A percentile compares a stretch with the other conserved stretches of the same genome.
Evolutionary conservation across 192 early-diverging fungal genomes (phyloP).

Genomic region (Backusella liffmaniae): DNA sequence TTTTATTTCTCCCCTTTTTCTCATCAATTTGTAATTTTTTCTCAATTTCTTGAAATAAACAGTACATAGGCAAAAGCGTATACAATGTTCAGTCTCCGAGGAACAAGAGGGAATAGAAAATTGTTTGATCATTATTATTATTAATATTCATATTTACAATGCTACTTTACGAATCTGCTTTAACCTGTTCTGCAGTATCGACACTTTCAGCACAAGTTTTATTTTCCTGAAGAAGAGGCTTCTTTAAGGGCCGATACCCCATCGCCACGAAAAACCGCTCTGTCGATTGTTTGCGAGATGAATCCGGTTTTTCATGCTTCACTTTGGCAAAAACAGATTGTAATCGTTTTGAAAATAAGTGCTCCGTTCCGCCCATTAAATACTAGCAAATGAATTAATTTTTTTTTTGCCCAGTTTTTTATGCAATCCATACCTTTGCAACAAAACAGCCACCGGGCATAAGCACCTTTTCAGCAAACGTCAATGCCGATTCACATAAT

Average conservation of each 20-base stretch:
- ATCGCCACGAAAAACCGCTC: conserved; percentile 73
- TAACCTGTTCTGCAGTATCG: too few relatives aligned
- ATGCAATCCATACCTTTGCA: conserved; percentile 53
- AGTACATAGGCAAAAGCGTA: not conserved
- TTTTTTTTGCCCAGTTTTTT: not conserved
- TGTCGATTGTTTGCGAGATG: conserved; percentile 64
- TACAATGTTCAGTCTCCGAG: not conserved
- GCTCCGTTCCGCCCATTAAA: conserved; percentile 60
- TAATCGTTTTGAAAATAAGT: conserved; percentile 46
- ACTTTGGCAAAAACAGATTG: conserved; percentile 54
- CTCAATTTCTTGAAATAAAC: too few relatives aligned
- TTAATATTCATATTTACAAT: too few relatives aligned
- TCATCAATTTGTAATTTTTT: too few relatives aligned
- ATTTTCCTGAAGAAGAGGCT: not conserved
- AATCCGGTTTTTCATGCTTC: conserved; percentile 64
- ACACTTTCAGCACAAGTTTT: not conserved
- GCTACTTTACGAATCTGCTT: too few relatives aligned
- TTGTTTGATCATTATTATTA: too few relatives aligned
- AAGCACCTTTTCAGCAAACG: conserved; percentile 58
- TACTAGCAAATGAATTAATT: conserved; percentile 31
- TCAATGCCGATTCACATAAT: conserved; percentile 67
- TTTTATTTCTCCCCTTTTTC: too few relatives aligned
- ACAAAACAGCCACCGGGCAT: conserved; percentile 59
- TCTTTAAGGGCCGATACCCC: conserved; percentile 31
- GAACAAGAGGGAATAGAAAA: not conserved